Percentiles rank a stretch among this genome's conserved stretches.
phyloP scores from a whole-genome alignment of 306 rosid genomes.

The Hylodesmum podocarpum region DNA sequence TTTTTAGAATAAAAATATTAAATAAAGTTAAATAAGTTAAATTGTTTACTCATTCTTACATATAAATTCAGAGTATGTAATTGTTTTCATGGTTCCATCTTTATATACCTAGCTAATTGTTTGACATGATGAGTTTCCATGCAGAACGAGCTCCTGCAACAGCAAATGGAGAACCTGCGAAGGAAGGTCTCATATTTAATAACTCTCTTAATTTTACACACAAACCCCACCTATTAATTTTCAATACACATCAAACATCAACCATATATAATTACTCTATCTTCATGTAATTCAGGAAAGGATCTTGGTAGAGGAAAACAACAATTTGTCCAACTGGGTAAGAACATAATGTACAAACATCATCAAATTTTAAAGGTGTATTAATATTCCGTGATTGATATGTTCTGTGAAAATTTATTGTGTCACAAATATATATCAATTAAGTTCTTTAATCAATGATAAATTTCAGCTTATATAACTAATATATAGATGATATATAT shows the following conservation, averaged over 20 bases:
- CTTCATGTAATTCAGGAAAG: conserved; percentile 40
- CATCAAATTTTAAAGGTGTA: too few relatives aligned
- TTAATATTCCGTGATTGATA: too few relatives aligned
- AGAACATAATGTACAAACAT: conserved; percentile 4
- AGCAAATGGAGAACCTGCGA: conserved; percentile 60
- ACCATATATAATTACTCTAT: background rate
- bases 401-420: too few relatives aligned
- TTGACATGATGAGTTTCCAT: background rate
- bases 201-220: background rate
- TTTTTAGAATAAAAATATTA: too few relatives aligned
- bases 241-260: background rate
- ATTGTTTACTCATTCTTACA: too few relatives aligned
- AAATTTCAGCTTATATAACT: too few relatives aligned
- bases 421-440: too few relatives aligned
- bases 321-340: conserved; percentile 57
- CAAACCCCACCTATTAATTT: background rate
- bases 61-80: too few relatives aligned
- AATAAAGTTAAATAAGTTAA: too few relatives aligned
- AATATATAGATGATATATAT: background rate
- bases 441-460: too few relatives aligned
- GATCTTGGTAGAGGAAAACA: conserved; percentile 62
- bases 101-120: background rate
- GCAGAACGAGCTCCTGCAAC: conserved; percentile 64
- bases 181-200: conserved; percentile 43
- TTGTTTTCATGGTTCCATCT: background rate